phyloP scores from a whole-genome alignment of 192 early-diverging fungal species.

The Coemansia sp. region DNA sequence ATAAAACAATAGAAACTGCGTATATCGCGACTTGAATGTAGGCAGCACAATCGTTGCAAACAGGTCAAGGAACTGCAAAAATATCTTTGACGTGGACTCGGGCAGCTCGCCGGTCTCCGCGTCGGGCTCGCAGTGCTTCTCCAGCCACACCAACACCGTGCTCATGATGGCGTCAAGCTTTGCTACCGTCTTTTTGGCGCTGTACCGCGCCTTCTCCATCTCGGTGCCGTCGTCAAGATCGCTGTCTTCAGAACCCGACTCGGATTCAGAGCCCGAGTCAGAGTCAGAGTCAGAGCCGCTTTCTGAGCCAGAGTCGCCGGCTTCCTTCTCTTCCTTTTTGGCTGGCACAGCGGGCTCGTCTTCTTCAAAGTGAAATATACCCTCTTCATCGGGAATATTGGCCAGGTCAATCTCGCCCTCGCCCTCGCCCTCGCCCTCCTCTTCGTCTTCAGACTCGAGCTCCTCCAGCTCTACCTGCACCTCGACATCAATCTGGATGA shows the following conservation, averaged over 20 bases:
- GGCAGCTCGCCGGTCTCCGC: slow-evolving; percentile 22
- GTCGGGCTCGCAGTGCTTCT: slow-evolving; percentile 22
- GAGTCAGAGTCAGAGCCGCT: slow-evolving; percentile 24
- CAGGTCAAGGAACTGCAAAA: slow-evolving; percentile 64
- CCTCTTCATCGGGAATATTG: too few relatives aligned
- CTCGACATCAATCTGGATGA: slow-evolving; percentile 88
- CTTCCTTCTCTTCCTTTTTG: slow-evolving; percentile 12
- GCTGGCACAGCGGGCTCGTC: slow-evolving; percentile 37
- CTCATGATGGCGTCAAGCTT: slow-evolving; percentile 74
- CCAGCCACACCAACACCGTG: slow-evolving; percentile 62
- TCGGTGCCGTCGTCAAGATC: slow-evolving; percentile 4
- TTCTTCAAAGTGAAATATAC: slow-evolving; percentile 58
- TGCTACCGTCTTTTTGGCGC: slow-evolving; percentile 55
- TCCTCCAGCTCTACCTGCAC: slow-evolving; percentile 92
- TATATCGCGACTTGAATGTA: slow-evolving; percentile 86
- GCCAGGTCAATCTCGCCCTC: slow-evolving; percentile 10
- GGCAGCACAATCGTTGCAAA: slow-evolving; percentile 78
- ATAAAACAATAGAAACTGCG: slow-evolving; percentile 91
- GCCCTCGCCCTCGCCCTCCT: slow-evolving; percentile 27
- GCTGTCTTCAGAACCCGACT: slow-evolving; percentile 21
- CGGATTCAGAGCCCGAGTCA: slow-evolving; percentile 19
- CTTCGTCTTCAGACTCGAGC: slow-evolving; percentile 54
- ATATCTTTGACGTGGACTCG: slow-evolving; percentile 55
- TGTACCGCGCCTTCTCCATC: slow-evolving; percentile 19
- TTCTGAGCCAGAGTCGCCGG: slow-evolving; percentile 3